Evolutionary conservation across 164 flowering plant species (phyloP).

Genomic region (Kalanchoe fedtschenkoi): DNA sequence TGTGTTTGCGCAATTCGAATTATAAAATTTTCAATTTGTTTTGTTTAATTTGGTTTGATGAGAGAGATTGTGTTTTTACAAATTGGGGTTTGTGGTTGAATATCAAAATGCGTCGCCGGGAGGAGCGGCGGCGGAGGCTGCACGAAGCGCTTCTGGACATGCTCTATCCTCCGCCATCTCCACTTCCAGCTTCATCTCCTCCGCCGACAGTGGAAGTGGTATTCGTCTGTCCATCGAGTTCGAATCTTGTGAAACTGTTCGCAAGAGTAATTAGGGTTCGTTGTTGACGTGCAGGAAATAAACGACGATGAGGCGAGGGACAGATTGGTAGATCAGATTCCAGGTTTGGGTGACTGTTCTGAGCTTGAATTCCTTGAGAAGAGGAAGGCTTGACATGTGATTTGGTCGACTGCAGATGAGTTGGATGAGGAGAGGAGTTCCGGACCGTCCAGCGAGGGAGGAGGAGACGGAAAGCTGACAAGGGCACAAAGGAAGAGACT

Average conservation of each 20-base stretch:
- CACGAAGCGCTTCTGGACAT: slow-evolving; percentile 26
- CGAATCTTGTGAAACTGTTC: neutral
- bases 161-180: slow-evolving; percentile 28
- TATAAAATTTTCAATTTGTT: too few species aligned
- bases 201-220: neutral
- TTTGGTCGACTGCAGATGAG: slow-evolving; percentile 10
- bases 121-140: slow-evolving; percentile 26
- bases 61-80: neutral
- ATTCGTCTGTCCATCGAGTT: neutral
- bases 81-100: neutral
- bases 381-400: neutral
- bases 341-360: neutral
- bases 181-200: slow-evolving; percentile 10
- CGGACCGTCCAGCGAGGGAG: slow-evolving; percentile 7
- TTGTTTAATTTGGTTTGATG: neutral
- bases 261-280: neutral
- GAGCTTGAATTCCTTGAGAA: neutral
- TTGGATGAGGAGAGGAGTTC: slow-evolving; percentile 10
- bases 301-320: neutral
- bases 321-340: neutral
- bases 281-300: neutral
- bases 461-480: slow-evolving; percentile 26
- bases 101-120: slow-evolving; percentile 17
- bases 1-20: too few species aligned
- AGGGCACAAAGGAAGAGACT: slow-evolving; percentile 58